A percentile compares a stretch with the other conserved stretches of the same genome.
Conservation (phyloP, 768 basidiomycete species). For the Vararia minispora region DNA sequence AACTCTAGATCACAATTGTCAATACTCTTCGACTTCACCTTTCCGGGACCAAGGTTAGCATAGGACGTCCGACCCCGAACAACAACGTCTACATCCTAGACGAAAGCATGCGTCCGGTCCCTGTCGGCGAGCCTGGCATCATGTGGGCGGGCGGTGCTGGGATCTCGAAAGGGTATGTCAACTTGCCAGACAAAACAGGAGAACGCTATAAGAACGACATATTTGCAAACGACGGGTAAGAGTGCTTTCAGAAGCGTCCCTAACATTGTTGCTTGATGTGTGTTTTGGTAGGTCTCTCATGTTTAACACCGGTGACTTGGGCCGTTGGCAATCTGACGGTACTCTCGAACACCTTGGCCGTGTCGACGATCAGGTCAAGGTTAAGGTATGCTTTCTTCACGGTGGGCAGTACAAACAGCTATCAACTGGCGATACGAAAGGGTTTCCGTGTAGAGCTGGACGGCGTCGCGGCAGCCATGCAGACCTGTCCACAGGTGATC, state of each 20-base stretch:
- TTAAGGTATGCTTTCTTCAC: conserved; percentile 30
- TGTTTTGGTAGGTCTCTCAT: conserved; percentile 24
- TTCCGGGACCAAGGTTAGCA: conserved; percentile 29
- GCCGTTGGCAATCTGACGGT: conserved; percentile 41
- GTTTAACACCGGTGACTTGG: conserved; percentile 57
- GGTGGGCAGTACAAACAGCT: too few relatives aligned
- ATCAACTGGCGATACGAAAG: too few relatives aligned
- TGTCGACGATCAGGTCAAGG: conserved; percentile 54
- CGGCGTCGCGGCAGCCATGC: conserved; percentile 45
- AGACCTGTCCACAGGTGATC: conserved; percentile 32
- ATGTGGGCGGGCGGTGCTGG: conserved; percentile 63
- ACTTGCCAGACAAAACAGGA: conserved; percentile 40
- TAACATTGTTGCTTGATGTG: conserved; percentile 14
- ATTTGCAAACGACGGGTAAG: conserved; percentile 37
- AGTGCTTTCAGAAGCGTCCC: not conserved
- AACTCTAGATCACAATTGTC: conserved; percentile 37
- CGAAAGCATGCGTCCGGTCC: conserved; percentile 21
- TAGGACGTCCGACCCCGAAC: conserved; percentile 45
- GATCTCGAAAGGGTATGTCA: conserved; percentile 43
- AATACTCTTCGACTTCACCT: conserved; percentile 43
- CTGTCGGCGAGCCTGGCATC: conserved; percentile 26
- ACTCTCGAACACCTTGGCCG: conserved; percentile 47
- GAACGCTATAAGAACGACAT: conserved; percentile 42
- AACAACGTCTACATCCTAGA: conserved; percentile 32
- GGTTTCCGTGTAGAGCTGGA: conserved; percentile 58